Base-by-base conservation (phyloP, 306 rosid genomes). In the Quercus berberidifolia region DNA sequence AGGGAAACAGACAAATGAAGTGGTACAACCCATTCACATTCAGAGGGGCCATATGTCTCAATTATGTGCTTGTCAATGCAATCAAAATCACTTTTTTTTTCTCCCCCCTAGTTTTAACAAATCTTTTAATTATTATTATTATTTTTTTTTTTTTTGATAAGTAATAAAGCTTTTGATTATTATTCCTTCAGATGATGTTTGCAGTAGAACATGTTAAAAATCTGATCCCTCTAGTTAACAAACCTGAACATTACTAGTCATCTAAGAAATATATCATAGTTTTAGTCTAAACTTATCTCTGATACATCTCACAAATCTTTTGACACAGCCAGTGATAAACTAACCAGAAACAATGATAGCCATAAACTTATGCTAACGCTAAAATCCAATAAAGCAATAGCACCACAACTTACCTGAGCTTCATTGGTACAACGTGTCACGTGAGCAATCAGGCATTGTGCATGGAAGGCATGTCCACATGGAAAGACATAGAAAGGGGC, bases 401-500 rank as follows among this genome's bases (percentile, higher is more conserved):
- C 72, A 75, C 75, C 30, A 26, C 73, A 70, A 76, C 88, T 89
- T 87, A 94, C 99, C 77, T 90, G 97, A 80, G 89, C 55, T 82
- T 85, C 95, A 69, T 73, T 80, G 2, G 97, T 92, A 60, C 97
- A 90, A 25, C 97, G 99, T 54, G 99, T 92, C 79, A 95, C 99
- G 31, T 95, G 99, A 17, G 98, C 93, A 73, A 95, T 89, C 82
- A 95, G 83, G 81, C 99, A 95, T 49, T 90, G 86, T 12, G 99
- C 88, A 76, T 95, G 99, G 89, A 95, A 95, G 84, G 94, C 88
- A 57, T 95, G 98, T 63, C 96, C 97, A 62, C 99, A 95, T 5
- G 98, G 99, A 76, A 92, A 95, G 82, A 95, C 95, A 85, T 92
- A 95, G 86, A 95, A 95, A 3, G 99, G 97, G 63, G 99, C 92